phyloP scores from a whole-genome alignment of 2,329 filamentous ascomycete species.

The Talaromyces verruculosus region DNA sequence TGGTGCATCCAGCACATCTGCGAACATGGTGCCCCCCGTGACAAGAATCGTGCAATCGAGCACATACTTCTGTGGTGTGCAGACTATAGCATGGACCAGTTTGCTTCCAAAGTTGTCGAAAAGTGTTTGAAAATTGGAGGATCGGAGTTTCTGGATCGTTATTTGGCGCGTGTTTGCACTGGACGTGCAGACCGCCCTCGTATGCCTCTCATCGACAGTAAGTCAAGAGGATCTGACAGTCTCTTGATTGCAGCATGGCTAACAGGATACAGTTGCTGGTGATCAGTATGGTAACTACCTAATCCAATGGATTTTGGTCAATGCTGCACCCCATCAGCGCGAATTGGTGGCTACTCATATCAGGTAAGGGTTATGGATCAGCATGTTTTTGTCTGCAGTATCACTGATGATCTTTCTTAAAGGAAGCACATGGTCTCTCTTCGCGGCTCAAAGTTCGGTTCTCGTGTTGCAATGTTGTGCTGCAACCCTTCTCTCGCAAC shows the following conservation, averaged over 20 bases:
- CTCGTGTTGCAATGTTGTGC: conserved; percentile 97
- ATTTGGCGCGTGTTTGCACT: conserved; percentile 91
- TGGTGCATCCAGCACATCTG: conserved; percentile 99
- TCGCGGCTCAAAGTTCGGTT: conserved; percentile 96
- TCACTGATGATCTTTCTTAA: background rate
- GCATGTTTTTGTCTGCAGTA: background rate
- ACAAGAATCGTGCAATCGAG: conserved; percentile 90
- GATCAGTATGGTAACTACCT: conserved; percentile 99
- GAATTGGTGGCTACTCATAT: conserved; percentile 93
- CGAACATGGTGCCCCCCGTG: conserved; percentile 86
- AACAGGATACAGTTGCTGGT: conserved; percentile 64
- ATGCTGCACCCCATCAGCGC: conserved; percentile 81
- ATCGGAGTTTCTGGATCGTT: conserved; percentile 83
- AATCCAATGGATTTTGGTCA: conserved; percentile 93
- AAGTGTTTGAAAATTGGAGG: conserved; percentile 98
- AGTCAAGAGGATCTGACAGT: conserved; percentile 31
- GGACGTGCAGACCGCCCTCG: conserved; percentile 86
- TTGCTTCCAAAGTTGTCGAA: conserved; percentile 97
- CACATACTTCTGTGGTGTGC: conserved; percentile 91
- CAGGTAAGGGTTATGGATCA: conserved; percentile 48
- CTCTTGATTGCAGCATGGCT: conserved; percentile 16
- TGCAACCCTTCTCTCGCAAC: conserved; percentile 89
- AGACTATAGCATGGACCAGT: conserved; percentile 98
- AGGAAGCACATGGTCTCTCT: conserved; percentile 98
- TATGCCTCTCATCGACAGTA: conserved; percentile 92